Percentiles rank a stretch among this genome's conserved stretches.
Evolutionary conservation across 305 asterid species (phyloP).

Genomic region (Petunia hybrid): DNA sequence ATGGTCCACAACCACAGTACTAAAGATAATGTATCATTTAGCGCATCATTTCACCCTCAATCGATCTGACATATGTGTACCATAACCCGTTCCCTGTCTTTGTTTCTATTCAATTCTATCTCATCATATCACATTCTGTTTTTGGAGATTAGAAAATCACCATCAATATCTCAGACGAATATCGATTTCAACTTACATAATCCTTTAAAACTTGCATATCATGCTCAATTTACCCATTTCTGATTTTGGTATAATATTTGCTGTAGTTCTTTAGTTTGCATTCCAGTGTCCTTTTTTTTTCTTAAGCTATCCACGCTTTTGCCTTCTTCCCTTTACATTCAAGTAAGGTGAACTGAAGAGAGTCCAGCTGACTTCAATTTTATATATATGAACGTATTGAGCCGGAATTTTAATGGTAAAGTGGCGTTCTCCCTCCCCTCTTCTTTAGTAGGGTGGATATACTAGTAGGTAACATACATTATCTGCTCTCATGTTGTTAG

Average conservation of each 20-base stretch:
- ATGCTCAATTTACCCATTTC: background rate
- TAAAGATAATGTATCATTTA: background rate
- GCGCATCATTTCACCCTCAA: background rate
- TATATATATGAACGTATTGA: no score
- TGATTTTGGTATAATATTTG: background rate
- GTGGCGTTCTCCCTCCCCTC: no score
- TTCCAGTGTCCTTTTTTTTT: background rate
- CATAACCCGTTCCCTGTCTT: background rate
- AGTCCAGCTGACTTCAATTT: no score
- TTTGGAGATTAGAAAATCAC: no score
- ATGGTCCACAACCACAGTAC: background rate
- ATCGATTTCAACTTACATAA: background rate
- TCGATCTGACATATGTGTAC: background rate
- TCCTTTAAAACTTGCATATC: background rate
- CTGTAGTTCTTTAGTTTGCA: background rate
- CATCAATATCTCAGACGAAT: background rate
- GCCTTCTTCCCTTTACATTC: constrained; percentile 2
- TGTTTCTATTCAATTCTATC: no score
- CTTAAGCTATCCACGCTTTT: background rate
- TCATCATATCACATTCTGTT: no score
- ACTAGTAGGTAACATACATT: no score
- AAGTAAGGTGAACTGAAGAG: background rate
- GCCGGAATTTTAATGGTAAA: no score
- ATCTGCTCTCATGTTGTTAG: no score
- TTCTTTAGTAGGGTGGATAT: no score